Conservation (phyloP, 2,329 filamentous ascomycete genomes). For the Phyllosticta ampelicida region DNA sequence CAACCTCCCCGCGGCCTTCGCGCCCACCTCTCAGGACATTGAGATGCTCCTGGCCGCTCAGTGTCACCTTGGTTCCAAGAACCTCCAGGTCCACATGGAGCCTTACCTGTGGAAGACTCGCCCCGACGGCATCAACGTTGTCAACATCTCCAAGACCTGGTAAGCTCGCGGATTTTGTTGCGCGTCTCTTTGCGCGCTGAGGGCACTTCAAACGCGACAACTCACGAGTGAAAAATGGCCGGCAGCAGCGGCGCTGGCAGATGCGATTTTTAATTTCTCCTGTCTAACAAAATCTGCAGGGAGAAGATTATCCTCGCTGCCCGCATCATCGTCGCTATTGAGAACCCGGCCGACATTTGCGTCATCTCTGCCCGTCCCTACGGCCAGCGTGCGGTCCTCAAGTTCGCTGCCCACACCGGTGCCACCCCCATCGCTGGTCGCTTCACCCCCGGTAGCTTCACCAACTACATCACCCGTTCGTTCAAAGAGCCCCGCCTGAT, state of each 20-base stretch:
- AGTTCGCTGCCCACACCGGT: slow-evolving; percentile 98
- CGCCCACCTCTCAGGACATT: slow-evolving; percentile 96
- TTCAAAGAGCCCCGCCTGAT: slow-evolving; percentile 99
- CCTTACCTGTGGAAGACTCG: slow-evolving; percentile 99
- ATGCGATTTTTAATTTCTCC: background rate
- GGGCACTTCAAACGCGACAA: background rate
- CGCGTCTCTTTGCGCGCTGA: background rate
- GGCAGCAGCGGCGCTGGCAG: background rate
- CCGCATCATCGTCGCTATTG: slow-evolving; percentile 96
- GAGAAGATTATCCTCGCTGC: slow-evolving; percentile 99
- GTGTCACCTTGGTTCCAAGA: slow-evolving; percentile 95
- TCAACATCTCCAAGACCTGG: slow-evolving; percentile 99
- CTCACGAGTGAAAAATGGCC: background rate
- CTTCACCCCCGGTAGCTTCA: slow-evolving; percentile 99
- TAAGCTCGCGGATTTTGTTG: slow-evolving; percentile 40
- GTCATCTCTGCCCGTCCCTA: slow-evolving; percentile 99
- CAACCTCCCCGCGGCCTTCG: slow-evolving; percentile 91
- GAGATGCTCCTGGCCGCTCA: slow-evolving; percentile 98
- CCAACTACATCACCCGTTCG: slow-evolving; percentile 99
- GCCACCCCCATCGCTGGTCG: slow-evolving; percentile 96
- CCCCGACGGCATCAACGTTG: slow-evolving; percentile 93
- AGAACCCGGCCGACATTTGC: slow-evolving; percentile 93
- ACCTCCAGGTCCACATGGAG: slow-evolving; percentile 99
- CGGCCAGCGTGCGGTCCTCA: slow-evolving; percentile 98
- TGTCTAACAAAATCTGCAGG: slow-evolving; percentile 42